Percentiles rank a stretch among this genome's conserved stretches.
Evolutionary conservation across 2,329 filamentous ascomycete genomes (phyloP).

Genomic region (Aspergillus luchuensis): DNA sequence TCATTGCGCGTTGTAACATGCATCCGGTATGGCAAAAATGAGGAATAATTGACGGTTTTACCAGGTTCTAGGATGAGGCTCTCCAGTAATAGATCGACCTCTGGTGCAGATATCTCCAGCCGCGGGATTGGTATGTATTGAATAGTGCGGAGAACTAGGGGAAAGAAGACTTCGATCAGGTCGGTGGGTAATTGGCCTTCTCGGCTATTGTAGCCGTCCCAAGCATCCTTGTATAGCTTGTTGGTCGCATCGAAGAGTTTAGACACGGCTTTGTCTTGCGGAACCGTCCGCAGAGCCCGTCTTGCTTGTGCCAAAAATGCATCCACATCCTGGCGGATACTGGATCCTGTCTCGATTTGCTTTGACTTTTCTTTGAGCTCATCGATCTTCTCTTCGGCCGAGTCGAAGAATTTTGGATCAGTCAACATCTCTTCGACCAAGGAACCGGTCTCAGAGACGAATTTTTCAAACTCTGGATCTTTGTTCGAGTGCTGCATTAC

Average conservation of each 20-base stretch:
- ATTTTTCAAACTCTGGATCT: constrained; percentile 78
- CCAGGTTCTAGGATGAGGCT: constrained; percentile 91
- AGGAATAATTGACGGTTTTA: constrained; percentile 77
- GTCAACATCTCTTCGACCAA: constrained; percentile 79
- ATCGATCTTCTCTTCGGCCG: constrained; percentile 66
- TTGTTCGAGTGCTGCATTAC: constrained; percentile 73
- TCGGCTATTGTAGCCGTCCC: constrained; percentile 62
- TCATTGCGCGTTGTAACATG: constrained; percentile 83
- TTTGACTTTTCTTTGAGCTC: constrained; percentile 60
- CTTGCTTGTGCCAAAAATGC: constrained; percentile 69
- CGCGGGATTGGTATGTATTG: constrained; percentile 90
- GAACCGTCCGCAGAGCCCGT: constrained; percentile 66
- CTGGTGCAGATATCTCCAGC: constrained; percentile 80
- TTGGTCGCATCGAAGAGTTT: constrained; percentile 67
- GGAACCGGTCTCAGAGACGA: constrained; percentile 72
- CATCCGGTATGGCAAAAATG: constrained; percentile 83
- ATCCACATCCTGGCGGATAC: constrained; percentile 72
- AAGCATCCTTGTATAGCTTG: constrained; percentile 71
- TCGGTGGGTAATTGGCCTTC: constrained; percentile 76
- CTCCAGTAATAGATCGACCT: constrained; percentile 82
- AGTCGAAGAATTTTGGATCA: constrained; percentile 82
- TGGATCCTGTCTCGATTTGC: constrained; percentile 64
- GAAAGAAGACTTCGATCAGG: constrained; percentile 76
- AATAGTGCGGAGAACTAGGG: constrained; percentile 72
- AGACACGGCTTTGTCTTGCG: constrained; percentile 71